phyloP scores from a whole-genome alignment of 192 early-diverging fungal species.

The Coemansia sp. region DNA sequence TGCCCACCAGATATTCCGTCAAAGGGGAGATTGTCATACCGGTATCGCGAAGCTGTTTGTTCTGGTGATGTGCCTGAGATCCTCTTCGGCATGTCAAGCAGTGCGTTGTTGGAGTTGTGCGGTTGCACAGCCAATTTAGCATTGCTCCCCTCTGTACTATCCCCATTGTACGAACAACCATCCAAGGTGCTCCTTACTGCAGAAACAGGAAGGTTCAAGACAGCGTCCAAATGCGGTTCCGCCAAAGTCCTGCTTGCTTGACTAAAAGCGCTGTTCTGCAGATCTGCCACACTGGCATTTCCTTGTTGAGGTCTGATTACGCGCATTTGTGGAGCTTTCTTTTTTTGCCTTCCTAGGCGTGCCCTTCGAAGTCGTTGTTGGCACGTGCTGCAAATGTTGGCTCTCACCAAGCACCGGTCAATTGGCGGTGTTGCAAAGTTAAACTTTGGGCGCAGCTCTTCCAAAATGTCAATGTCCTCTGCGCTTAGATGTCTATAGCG shows the following conservation, averaged over 20 bases:
- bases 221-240: neutral
- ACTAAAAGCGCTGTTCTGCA: neutral
- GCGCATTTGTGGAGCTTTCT: neutral
- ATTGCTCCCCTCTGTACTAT: neutral
- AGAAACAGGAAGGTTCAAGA: neutral
- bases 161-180: neutral
- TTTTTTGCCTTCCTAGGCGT: conserved; percentile 15
- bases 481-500: conserved; percentile 55
- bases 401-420: conserved; percentile 42
- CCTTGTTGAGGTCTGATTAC: neutral
- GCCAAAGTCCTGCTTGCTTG: neutral
- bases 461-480: conserved; percentile 46
- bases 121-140: no score
- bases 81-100: neutral
- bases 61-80: neutral
- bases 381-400: conserved; percentile 56
- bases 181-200: neutral
- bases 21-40: neutral
- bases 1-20: neutral
- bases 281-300: neutral
- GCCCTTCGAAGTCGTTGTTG: conserved; percentile 52
- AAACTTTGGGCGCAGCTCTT: conserved; percentile 36
- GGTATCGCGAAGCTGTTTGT: neutral
- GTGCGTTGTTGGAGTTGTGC: neutral
- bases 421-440: conserved; percentile 40